Conservation (phyloP, 352 stramenopile species). For the Globisporangium recalcitrans region DNA sequence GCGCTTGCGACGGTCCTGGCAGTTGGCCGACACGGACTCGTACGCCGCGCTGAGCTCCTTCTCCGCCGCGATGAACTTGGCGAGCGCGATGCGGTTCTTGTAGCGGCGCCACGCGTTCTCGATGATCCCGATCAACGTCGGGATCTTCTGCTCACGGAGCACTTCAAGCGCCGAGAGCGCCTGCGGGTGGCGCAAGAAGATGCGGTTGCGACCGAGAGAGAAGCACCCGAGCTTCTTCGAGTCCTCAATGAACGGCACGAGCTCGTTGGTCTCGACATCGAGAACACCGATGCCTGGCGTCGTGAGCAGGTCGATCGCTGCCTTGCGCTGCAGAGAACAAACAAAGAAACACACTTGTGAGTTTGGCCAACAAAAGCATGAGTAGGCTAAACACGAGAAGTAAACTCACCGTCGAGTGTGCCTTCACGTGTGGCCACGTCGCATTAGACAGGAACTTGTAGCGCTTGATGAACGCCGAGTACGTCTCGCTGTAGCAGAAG, state of each 20-base stretch:
- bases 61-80: conserved; percentile 51
- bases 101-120: conserved; percentile 82
- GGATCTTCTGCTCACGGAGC: conserved; percentile 70
- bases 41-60: conserved; percentile 50
- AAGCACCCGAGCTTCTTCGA: conserved; percentile 68
- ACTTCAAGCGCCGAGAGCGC: conserved; percentile 85
- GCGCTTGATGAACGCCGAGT: conserved; percentile 75
- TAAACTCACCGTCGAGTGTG: conserved; percentile 46
- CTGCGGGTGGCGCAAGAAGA: conserved; percentile 88
- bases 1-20: conserved; percentile 63
- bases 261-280: conserved; percentile 39
- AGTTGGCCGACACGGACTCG: conserved; percentile 54
- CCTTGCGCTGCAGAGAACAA: conserved; percentile 39
- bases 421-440: conserved; percentile 61
- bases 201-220: conserved; percentile 82
- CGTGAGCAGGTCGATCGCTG: conserved; percentile 67
- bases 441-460: conserved; percentile 82
- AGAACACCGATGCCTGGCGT: conserved; percentile 51
- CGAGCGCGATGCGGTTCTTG: conserved; percentile 65
- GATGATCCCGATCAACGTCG: conserved; percentile 74
- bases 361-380: too few relatives aligned
- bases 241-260: conserved; percentile 76
- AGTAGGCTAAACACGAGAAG: not conserved
- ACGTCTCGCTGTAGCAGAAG: conserved; percentile 82
- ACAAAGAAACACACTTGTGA: too few relatives aligned